Base-by-base conservation (phyloP, 2,329 filamentous ascomycete species). In the Stagonosporopsis vannaccii region DNA sequence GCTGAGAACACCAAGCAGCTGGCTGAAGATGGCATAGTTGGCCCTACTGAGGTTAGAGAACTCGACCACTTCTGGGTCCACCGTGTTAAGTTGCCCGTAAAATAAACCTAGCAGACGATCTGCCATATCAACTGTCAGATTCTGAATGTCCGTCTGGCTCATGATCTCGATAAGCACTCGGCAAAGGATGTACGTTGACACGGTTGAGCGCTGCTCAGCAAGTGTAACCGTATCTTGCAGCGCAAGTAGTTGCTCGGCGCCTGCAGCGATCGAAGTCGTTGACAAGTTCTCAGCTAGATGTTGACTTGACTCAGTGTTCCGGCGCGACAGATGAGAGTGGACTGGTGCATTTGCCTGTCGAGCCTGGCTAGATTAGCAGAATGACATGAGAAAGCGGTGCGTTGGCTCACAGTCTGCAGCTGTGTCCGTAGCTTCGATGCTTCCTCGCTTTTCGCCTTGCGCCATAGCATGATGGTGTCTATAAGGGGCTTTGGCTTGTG, bases 391-490 rank as follows among this genome's bases (percentile, higher is more conserved):
- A 7, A 13, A 9, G 20, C 15, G 25, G 20, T 12, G 26, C 2
- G 44, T 4, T 13, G 41, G 59, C 67, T 33, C 57, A 74, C 72
- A 59, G 69, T 71, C 42, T 68, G 70, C 32, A 76, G 56, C 58
- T 70, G 69, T 4, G 64, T 55, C 15, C 73, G 69, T 37, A 73
- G 67, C 26, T 67, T 70, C 40, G 76, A 75, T 25, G 93, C 92
- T 20, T 90, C 87, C 76, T 98, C 94, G 62, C 92, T 96, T 79
- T 98, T 98, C 62, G 87, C 91, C 77, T 97, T 98, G 52, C 95
- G 88, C 95, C 95, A 99, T 28, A 96, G 85, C 91, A 99, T 99
- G 75, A 99, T 92, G 19, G 91, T 93, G 76, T 99, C 95, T 69
- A 99, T 97, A 47, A 99, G 79, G 5, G 92, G 91, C 73, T 96